A percentile compares a stretch with the other conserved stretches of the same genome.
Evolutionary conservation across 116 monocot genomes (phyloP).

Genomic region (Papilionanthe hybrid): DNA sequence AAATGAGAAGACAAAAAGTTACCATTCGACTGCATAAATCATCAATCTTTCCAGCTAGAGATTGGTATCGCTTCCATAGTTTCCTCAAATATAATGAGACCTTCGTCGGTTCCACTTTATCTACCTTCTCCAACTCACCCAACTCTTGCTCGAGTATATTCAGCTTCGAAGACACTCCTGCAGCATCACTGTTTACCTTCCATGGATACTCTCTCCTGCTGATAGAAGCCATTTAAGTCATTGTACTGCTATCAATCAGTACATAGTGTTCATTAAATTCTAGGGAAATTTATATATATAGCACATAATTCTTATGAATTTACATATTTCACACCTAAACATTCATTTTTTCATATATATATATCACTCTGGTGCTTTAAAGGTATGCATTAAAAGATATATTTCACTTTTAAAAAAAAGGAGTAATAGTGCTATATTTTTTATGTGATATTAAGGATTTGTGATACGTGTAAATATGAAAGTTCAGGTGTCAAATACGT

Average conservation of each 20-base stretch:
- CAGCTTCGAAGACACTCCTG: slow-evolving; percentile 74
- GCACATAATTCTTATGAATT: too few relatives aligned
- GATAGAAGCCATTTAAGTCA: neutral
- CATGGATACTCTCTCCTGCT: slow-evolving; percentile 91
- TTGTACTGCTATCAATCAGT: neutral
- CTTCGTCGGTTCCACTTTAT: slow-evolving; percentile 58
- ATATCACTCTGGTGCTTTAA: too few relatives aligned
- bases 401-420: too few relatives aligned
- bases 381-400: too few relatives aligned
- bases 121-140: slow-evolving; percentile 59
- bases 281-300: neutral
- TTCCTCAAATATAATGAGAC: slow-evolving; percentile 70
- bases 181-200: slow-evolving; percentile 78
- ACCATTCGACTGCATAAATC: slow-evolving; percentile 95
- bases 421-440: too few relatives aligned
- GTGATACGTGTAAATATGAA: too few relatives aligned
- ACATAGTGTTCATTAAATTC: neutral
- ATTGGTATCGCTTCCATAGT: slow-evolving; percentile 80
- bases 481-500: too few relatives aligned
- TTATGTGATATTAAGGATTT: too few relatives aligned
- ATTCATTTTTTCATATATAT: too few relatives aligned
- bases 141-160: slow-evolving; percentile 72
- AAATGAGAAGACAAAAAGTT: neutral
- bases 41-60: slow-evolving; percentile 74
- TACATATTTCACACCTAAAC: too few relatives aligned